A percentile compares a stretch with the other conserved stretches of the same genome.
Conservation (phyloP, 495 filamentous ascomycete species). For the Alectoria sarmentosa region DNA sequence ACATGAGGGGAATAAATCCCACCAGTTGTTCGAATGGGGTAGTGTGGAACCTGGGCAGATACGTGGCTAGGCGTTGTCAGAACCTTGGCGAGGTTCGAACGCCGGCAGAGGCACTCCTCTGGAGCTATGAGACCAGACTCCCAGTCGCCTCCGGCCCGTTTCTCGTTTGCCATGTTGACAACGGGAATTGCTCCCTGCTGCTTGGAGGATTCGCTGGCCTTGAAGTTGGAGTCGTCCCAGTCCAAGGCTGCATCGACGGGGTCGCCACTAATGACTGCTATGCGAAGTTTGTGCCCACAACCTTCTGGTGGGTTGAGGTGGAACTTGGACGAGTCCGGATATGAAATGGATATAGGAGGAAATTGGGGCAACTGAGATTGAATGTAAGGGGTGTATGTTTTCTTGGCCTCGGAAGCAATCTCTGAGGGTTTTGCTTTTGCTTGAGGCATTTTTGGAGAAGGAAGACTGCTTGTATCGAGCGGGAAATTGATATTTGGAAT, state of each 20-base stretch:
- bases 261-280: conserved; percentile 54
- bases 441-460: conserved; percentile 44
- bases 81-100: conserved; percentile 62
- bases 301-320: conserved; percentile 24
- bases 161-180: conserved; percentile 69
- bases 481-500: not conserved
- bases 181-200: conserved; percentile 47
- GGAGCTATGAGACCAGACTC: conserved; percentile 64
- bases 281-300: conserved; percentile 30
- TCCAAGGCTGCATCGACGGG: conserved; percentile 61
- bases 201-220: conserved; percentile 13
- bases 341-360: conserved; percentile 42
- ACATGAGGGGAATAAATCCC: conserved; percentile 62
- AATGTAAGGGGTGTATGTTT: conserved; percentile 53
- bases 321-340: conserved; percentile 32
- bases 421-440: conserved; percentile 60
- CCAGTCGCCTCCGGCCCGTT: conserved; percentile 68
- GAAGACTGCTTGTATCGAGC: not conserved
- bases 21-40: conserved; percentile 58
- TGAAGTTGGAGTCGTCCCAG: conserved; percentile 41
- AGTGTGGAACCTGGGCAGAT: conserved; percentile 42
- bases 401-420: conserved; percentile 62
- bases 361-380: conserved; percentile 42
- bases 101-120: conserved; percentile 63
- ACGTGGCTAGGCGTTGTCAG: conserved; percentile 47